Conservation (phyloP, 768 basidiomycete genomes). For the Daedalea quercina region DNA sequence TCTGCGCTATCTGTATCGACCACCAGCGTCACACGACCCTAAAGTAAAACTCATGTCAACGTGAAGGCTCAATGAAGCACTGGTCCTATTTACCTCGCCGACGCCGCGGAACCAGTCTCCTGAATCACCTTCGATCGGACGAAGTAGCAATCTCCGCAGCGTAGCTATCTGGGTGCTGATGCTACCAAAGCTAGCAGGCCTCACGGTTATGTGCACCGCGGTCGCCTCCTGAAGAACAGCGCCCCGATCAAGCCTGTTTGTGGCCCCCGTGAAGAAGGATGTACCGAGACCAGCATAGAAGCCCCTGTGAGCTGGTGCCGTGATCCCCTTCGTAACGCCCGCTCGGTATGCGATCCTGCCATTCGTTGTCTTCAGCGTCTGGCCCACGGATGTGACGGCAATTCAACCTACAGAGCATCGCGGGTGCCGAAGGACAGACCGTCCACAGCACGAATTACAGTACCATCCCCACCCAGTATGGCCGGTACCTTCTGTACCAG, state of each 20-base stretch:
- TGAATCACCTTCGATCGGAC: conserved; percentile 32
- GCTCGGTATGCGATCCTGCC: conserved; percentile 62
- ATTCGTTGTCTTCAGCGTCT: not conserved
- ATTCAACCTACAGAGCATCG: conserved; percentile 39
- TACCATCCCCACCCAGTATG: conserved; percentile 28
- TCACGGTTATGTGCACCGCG: conserved; percentile 61
- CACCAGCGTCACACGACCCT: conserved; percentile 57
- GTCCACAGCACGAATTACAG: conserved; percentile 58
- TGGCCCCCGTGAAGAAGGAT: conserved; percentile 52
- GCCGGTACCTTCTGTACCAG: conserved; percentile 26
- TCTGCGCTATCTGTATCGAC: conserved; percentile 61
- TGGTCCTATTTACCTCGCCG: conserved; percentile 30
- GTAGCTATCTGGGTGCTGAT: conserved; percentile 64
- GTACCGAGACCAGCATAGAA: conserved; percentile 60
- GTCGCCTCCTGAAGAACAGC: conserved; percentile 62
- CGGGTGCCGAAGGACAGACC: conserved; percentile 65
- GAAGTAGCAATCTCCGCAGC: conserved; percentile 45
- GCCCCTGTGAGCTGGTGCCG: conserved; percentile 47
- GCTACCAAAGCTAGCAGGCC: conserved; percentile 35
- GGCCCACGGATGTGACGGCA: not conserved
- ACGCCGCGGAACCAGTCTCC: conserved; percentile 37
- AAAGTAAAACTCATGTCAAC: not conserved
- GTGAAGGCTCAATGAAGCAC: not conserved
- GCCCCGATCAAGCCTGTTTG: conserved; percentile 48
- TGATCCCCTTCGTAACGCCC: conserved; percentile 67